phyloP scores from a whole-genome alignment of 2,329 filamentous ascomycete genomes.

The Phialocephala sp. region DNA sequence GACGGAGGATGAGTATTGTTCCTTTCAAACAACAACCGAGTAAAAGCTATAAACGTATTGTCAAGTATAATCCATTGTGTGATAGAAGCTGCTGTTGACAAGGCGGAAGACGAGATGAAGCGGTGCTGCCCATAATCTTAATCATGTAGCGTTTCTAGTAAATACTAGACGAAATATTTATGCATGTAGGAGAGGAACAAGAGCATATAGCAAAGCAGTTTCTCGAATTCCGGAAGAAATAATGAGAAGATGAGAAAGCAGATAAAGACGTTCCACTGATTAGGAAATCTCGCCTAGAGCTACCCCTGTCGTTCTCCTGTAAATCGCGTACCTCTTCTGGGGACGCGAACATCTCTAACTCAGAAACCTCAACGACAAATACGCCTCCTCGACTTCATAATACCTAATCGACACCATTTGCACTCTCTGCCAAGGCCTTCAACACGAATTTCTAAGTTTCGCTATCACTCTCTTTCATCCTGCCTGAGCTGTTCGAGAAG shows the following conservation, averaged over 20 bases:
- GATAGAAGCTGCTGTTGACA: too few relatives aligned
- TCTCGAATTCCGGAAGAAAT: too few relatives aligned
- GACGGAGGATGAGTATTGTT: too few relatives aligned
- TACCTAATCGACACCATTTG: slow-evolving; percentile 1
- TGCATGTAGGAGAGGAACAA: too few relatives aligned
- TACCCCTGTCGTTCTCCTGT: slow-evolving; percentile 15
- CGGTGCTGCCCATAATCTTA: too few relatives aligned
- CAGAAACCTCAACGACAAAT: slow-evolving; percentile 1
- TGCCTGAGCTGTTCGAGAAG: slow-evolving; percentile 4
- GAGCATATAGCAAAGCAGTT: too few relatives aligned
- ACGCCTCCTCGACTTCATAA: neutral
- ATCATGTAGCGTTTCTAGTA: too few relatives aligned
- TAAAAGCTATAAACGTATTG: too few relatives aligned
- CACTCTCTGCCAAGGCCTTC: neutral
- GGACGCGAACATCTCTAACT: slow-evolving; percentile 23
- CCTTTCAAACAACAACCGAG: too few relatives aligned
- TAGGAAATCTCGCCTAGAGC: slow-evolving; percentile 17
- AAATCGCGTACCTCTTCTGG: slow-evolving; percentile 16
- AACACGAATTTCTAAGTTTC: neutral
- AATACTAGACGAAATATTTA: too few relatives aligned
- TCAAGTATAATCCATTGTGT: too few relatives aligned
- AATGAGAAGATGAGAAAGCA: neutral
- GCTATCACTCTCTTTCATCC: neutral
- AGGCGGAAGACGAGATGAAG: too few relatives aligned
- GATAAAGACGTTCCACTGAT: neutral